phyloP scores from a whole-genome alignment of 495 filamentous ascomycete genomes.

The Tuber borchii region DNA sequence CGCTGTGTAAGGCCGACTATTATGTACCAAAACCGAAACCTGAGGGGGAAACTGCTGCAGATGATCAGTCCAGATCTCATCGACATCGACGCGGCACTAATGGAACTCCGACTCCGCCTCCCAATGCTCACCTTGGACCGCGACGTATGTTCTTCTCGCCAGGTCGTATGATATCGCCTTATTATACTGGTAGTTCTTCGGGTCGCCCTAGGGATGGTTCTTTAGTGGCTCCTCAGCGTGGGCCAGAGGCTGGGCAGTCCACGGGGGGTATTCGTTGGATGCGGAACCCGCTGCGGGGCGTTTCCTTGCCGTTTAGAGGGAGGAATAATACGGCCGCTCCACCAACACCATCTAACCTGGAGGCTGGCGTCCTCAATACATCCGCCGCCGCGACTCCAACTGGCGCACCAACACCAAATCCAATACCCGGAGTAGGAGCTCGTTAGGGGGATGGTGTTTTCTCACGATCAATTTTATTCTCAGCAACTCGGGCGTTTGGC shows the following conservation, averaged over 20 bases:
- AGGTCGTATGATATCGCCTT: conserved; percentile 22
- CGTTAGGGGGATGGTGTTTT: conserved; percentile 9
- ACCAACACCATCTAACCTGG: conserved; percentile 25
- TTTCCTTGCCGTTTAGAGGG: conserved; percentile 15
- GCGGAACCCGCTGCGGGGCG: conserved; percentile 24
- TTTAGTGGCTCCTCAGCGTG: conserved; percentile 10
- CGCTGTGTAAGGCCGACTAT: conserved; percentile 94
- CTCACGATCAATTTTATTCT: not conserved
- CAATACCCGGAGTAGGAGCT: conserved; percentile 10
- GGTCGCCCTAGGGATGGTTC: not conserved
- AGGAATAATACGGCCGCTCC: conserved; percentile 6
- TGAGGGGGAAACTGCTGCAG: conserved; percentile 45
- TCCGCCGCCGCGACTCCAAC: conserved; percentile 8
- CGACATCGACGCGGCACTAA: conserved; percentile 7
- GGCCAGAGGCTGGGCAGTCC: conserved; percentile 1
- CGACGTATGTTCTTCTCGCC: conserved; percentile 28
- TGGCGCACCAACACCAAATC: conserved; percentile 14
- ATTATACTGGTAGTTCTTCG: conserved; percentile 12
- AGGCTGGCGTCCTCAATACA: conserved; percentile 19
- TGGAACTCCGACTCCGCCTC: conserved; percentile 17
- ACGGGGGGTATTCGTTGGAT: conserved; percentile 21
- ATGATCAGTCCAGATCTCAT: conserved; percentile 20
- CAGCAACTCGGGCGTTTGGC: not conserved
- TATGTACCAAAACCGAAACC: conserved; percentile 79
- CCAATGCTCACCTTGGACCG: conserved; percentile 18